Evolutionary conservation across 1,284 basidiomycete genomes (phyloP).

Genomic region (Cutaneotrichosporon spelunceum): DNA sequence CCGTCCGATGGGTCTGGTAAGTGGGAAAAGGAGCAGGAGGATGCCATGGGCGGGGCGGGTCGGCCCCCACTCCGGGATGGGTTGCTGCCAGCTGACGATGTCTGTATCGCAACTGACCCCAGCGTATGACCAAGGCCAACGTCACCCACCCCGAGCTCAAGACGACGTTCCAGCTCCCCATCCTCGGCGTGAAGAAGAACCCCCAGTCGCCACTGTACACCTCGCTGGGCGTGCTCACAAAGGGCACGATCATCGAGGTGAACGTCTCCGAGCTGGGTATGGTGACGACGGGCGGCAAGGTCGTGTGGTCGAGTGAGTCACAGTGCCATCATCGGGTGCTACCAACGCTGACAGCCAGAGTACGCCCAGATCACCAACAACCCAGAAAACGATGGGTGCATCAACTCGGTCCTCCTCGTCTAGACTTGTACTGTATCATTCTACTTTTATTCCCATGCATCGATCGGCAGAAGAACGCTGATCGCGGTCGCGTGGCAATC

Average conservation of each 20-base stretch:
- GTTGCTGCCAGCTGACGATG: background rate
- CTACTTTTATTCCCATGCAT: conserved; percentile 21
- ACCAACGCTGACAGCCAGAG: conserved; percentile 67
- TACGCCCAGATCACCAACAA: conserved; percentile 97
- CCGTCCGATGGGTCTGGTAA: conserved; percentile 81
- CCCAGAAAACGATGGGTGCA: conserved; percentile 94
- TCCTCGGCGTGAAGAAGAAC: conserved; percentile 98
- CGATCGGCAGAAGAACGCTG: background rate
- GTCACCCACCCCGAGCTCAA: conserved; percentile 98
- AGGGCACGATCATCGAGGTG: conserved; percentile 97
- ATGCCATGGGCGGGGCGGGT: background rate
- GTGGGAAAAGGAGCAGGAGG: conserved; percentile 5
- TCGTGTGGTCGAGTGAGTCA: conserved; percentile 59
- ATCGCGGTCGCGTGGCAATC: background rate
- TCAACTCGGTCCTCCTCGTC: conserved; percentile 76
- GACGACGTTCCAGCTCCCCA: conserved; percentile 98
- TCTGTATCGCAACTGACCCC: conserved; percentile 10
- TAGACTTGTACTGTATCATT: conserved; percentile 26
- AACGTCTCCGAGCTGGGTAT: conserved; percentile 96
- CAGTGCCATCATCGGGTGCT: no score
- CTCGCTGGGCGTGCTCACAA: conserved; percentile 82
- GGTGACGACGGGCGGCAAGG: conserved; percentile 98
- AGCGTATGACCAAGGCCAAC: conserved; percentile 94
- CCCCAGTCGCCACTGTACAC: conserved; percentile 98
- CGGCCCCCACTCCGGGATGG: background rate